Evolutionary conservation across 1,139 yeast genomes (phyloP), one percentile per base, ranked within the genome.

Genomic region (Saccharomycopsis hybrid): DNA sequence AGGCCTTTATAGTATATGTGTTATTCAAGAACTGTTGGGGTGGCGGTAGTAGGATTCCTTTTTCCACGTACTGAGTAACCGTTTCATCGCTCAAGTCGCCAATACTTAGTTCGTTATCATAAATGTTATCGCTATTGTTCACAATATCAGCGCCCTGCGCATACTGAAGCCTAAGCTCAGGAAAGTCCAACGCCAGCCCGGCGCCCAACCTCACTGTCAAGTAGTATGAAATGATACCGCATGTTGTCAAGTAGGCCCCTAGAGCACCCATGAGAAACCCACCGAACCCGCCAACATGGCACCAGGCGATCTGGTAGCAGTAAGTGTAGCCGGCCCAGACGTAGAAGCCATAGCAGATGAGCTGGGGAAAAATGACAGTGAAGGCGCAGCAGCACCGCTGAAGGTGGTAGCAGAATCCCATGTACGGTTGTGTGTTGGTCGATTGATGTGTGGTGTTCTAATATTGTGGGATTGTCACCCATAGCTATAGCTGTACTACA

Each of bases 301-400:
- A 49, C 4, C 60, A 39, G 46, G 65, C 58, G 2, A 71, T 54
- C 28, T 59, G 59, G 44, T 59, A 57, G 2, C 66, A 54, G 41
- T 72, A 62, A 0, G 74, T 78, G 56, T 71, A 78, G 30, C 74
- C 60, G 0, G 85, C 78, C 89, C 94, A 85, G 0, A 77, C 55
- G 44, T 81, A 65, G 3, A 80, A 62, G 2, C 65, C 56, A 7
- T 77, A 68, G 52, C 82, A 80, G 38, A 80, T 64, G 0, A 73
- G 68, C 55, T 82, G 77, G 31, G 95, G 95, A 58, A 85, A 78
- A 18, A 76, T 60, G 18, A 73, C 64, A 2, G 80, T 72, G 41
- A 80, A 52, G 9, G 69, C 60, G 58, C 82, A 76, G 62, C 83
- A 78, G 48, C 67, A 58, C 43, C 64, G 51, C 48, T 57, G 61